These are phyloP conservation scores for Cadophora malorum DNA, from an alignment of 2,329 filamentous ascomycete species.

Conservation along the genomic window DNA sequence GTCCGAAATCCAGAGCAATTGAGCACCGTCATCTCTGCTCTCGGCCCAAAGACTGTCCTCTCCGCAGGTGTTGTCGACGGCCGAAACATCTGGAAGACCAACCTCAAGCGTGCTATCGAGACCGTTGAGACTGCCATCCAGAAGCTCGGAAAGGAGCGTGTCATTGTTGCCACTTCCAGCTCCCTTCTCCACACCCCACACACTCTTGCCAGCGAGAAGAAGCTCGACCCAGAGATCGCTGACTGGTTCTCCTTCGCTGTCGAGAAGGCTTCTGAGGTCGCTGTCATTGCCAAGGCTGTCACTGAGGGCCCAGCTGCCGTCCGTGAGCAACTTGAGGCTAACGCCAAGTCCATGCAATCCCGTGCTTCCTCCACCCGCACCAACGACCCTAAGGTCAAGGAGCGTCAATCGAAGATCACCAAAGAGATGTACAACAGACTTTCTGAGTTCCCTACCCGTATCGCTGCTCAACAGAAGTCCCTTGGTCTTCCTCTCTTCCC, in stretches of 20 bases:
- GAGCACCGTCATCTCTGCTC: conserved; percentile 78
- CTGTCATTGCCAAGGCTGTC: conserved; percentile 94
- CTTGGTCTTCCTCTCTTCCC: conserved; percentile 97
- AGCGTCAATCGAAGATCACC: conserved; percentile 88
- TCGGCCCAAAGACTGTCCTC: conserved; percentile 87
- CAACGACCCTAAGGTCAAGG: conserved; percentile 98
- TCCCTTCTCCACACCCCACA: conserved; percentile 98
- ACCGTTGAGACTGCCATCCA: conserved; percentile 87
- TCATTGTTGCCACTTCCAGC: conserved; percentile 95
- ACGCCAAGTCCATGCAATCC: conserved; percentile 90
- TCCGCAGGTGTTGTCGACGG: conserved; percentile 97
- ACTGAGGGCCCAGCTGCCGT: conserved; percentile 90
- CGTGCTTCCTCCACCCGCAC: conserved; percentile 92
- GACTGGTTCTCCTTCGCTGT: conserved; percentile 99
- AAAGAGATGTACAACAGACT: conserved; percentile 89
- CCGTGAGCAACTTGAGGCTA: conserved; percentile 89
- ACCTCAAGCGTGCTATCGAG: conserved; percentile 95
- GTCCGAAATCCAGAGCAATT: conserved; percentile 99
- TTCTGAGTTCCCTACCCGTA: conserved; percentile 84
- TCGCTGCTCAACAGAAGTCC: conserved; percentile 86
- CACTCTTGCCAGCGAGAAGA: conserved; percentile 98
- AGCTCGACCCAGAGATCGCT: conserved; percentile 88
- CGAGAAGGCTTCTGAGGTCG: conserved; percentile 92
- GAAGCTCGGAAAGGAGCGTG: conserved; percentile 96
- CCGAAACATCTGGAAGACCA: conserved; percentile 99